A percentile compares a stretch with the other conserved stretches of the same genome.
phyloP scores from a whole-genome alignment of 202 grass and related monocot genomes.

The Alloteropsis angusta region DNA sequence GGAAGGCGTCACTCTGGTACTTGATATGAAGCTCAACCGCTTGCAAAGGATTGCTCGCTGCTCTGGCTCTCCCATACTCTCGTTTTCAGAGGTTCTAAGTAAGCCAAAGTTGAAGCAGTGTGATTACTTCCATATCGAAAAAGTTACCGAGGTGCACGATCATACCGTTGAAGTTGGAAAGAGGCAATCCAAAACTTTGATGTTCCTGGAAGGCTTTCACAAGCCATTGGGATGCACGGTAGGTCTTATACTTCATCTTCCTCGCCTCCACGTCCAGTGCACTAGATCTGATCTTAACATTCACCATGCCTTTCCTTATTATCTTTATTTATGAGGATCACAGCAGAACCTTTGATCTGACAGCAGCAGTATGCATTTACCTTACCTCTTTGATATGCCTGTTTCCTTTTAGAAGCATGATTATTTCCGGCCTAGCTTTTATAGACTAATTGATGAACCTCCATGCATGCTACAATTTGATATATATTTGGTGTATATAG shows the following conservation, averaged over 20 bases:
- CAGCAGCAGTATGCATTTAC: no score
- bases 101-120: conserved; percentile 67
- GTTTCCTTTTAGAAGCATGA: not conserved
- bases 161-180: conserved; percentile 53
- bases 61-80: conserved; percentile 75
- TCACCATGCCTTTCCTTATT: not conserved
- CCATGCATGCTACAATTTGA: not conserved
- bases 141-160: conserved; percentile 74
- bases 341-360: not conserved
- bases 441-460: not conserved
- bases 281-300: not conserved
- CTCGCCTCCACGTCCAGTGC: not conserved
- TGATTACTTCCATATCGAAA: conserved; percentile 82
- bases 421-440: not conserved
- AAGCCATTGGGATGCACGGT: conserved; percentile 80
- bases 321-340: not conserved
- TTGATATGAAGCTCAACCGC: conserved; percentile 85
- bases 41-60: conserved; percentile 81
- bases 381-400: no score
- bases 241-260: not conserved
- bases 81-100: conserved; percentile 62
- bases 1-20: conserved; percentile 61
- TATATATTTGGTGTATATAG: not conserved
- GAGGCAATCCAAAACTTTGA: conserved; percentile 66
- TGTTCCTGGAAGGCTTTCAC: conserved; percentile 82